Base-by-base conservation (phyloP, 2,329 filamentous ascomycete genomes). In the Aspergillus viridinutans region DNA sequence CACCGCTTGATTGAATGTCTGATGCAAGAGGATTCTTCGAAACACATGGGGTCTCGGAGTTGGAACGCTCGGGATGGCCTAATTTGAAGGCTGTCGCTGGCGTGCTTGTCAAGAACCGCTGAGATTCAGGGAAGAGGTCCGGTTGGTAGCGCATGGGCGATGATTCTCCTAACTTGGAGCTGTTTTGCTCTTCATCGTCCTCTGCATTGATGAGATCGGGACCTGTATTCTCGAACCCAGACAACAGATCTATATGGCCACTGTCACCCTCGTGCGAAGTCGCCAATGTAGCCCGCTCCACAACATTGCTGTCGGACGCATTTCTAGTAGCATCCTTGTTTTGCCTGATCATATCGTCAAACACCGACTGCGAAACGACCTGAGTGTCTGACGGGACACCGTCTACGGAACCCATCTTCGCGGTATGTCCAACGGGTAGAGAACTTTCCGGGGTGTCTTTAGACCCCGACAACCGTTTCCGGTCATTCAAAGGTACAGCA, bases 171-270 rank as follows among this genome's bases (percentile, higher is more conserved):
- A 64, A 59, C 21, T 69, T 72, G 43, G 67, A 69, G 35, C 64
- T 70, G 54, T 62, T 67, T 55, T 69, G 68, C n/a, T 76, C 73
- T 51, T 74, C 70, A 56, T 68, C 28, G 76, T 90, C 54, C 83
- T 90, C 59, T 83, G 61, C 64, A 43, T 66, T 61, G 17, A 60
- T 61, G 29, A 53, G 50, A 43, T 61, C 61, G 7, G 60, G 58
- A 45, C 62, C 67, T 23, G 63, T 60, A 28, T 65, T 64, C 14
- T 72, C 71, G 43, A 78, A 71, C 40, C 70, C 74, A 10, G 73
- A 71, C 25, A 78, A 60, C 17, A 79, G 58, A 58, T 79, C 73
- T 49, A 79, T 66, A 66, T 78, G 75, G 3, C 75, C 76, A 54
- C 69, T 72, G 53, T 78, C 76, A 0, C 74, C 76, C 59, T 77